phyloP scores from a whole-genome alignment of 2,329 filamentous ascomycete species.

The Cladosporium sp. region DNA sequence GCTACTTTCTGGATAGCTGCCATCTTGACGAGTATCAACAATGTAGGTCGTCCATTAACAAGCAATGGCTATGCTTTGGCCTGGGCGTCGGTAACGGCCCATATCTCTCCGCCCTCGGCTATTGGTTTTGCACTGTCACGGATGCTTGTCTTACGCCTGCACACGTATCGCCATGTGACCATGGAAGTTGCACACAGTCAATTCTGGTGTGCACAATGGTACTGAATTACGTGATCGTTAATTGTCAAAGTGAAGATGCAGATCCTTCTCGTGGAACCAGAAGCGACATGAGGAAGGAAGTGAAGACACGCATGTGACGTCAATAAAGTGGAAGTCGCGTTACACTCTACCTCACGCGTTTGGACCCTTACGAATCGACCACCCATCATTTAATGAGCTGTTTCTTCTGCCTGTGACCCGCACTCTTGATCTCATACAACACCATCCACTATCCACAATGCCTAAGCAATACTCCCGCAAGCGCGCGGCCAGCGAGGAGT shows the following conservation, averaged over 20 bases:
- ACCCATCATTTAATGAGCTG: no score
- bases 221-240: no score
- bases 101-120: neutral
- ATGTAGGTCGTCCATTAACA: neutral
- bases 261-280: no score
- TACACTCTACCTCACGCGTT: neutral
- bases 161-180: no score
- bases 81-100: neutral
- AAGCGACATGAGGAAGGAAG: no score
- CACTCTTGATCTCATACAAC: neutral
- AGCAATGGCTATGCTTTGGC: no score
- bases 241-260: no score
- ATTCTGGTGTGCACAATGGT: no score
- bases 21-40: slow-evolving; percentile 22
- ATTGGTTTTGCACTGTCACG: neutral
- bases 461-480: slow-evolving; percentile 16
- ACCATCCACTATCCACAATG: neutral
- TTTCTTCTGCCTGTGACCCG: no score
- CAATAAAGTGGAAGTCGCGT: neutral
- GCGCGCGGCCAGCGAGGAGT: slow-evolving; percentile 24
- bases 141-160: no score
- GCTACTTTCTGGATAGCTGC: slow-evolving; percentile 39
- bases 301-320: neutral
- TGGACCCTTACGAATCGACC: no score
- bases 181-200: no score